phyloP scores from a whole-genome alignment of 148 eudicot genomes.

The Fagopyrum homotropicum region DNA sequence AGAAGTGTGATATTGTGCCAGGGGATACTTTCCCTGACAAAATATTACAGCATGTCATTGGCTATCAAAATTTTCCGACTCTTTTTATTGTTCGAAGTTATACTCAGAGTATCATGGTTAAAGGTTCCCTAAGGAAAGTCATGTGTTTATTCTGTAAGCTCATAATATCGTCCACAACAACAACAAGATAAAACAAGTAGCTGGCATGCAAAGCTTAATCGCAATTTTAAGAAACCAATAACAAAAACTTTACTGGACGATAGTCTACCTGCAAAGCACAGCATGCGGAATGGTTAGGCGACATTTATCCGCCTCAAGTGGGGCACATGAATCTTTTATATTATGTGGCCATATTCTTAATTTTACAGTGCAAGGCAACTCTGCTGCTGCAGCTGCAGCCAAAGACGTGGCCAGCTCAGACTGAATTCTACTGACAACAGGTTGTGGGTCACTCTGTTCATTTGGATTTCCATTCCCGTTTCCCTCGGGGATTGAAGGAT shows the following conservation, averaged over 20 bases:
- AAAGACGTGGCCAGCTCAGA: slow-evolving; percentile 82
- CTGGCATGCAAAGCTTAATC: neutral
- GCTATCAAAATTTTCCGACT: too few species aligned
- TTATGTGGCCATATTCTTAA: slow-evolving; percentile 93
- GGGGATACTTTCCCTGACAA: too few species aligned
- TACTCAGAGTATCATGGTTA: too few species aligned
- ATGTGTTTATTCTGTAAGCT: neutral
- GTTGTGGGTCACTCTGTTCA: slow-evolving; percentile 38
- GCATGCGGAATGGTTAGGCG: slow-evolving; percentile 92
- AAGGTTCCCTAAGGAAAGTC: neutral
- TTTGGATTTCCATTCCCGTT: slow-evolving; percentile 25
- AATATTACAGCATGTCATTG: too few species aligned
- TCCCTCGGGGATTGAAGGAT: slow-evolving; percentile 26
- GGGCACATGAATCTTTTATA: slow-evolving; percentile 63
- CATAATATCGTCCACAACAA: neutral
- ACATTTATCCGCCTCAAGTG: slow-evolving; percentile 67
- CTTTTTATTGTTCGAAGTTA: too few species aligned
- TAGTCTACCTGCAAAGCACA: slow-evolving; percentile 83
- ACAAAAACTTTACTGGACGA: neutral
- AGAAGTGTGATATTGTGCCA: too few species aligned
- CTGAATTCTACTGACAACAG: slow-evolving; percentile 59
- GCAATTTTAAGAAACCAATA: neutral
- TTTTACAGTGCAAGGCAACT: slow-evolving; percentile 95
- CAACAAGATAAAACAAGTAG: neutral
- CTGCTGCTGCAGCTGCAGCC: slow-evolving; percentile 91